These are phyloP conservation scores for Paramecium sonneborni DNA, from an alignment of 73 alveolate genomes.

Conservation along the genomic window DNA sequence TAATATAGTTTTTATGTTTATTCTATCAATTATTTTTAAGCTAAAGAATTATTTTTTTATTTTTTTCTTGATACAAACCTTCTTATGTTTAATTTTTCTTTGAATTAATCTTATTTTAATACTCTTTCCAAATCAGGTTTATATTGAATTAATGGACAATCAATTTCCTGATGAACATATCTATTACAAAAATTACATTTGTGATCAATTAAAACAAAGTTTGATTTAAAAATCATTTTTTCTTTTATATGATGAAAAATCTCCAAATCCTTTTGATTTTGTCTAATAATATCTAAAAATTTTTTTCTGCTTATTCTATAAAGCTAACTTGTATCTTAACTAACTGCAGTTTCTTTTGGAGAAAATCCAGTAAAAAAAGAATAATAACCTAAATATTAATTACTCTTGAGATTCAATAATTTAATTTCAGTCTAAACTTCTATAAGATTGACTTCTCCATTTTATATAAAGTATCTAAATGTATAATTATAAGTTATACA, in stretches of 20 bases:
- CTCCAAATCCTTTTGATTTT: constrained; percentile 47
- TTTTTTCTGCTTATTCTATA: not conserved
- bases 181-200: constrained; percentile 30
- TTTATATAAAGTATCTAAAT: not conserved
- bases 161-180: not conserved
- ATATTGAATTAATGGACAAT: not conserved
- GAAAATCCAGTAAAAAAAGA: constrained; percentile 15
- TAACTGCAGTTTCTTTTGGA: not conserved
- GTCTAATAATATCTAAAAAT: not conserved
- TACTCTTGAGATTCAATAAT: not conserved
- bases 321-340: not conserved
- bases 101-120: not conserved
- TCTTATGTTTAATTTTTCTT: not conserved
- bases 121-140: not conserved
- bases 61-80: not conserved
- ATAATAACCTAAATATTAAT: not conserved
- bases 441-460: not conserved
- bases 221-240: not conserved
- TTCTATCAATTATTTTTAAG: not conserved
- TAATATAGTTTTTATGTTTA: not conserved
- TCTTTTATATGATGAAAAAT: constrained; percentile 41
- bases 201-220: not conserved
- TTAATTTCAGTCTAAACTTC: not conserved
- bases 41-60: not conserved
- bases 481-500: not conserved